Percentiles rank a stretch among this genome's conserved stretches.
Evolutionary conservation across 352 stramenopile genomes (phyloP).

Genomic region (Paralagenidium karlingii): DNA sequence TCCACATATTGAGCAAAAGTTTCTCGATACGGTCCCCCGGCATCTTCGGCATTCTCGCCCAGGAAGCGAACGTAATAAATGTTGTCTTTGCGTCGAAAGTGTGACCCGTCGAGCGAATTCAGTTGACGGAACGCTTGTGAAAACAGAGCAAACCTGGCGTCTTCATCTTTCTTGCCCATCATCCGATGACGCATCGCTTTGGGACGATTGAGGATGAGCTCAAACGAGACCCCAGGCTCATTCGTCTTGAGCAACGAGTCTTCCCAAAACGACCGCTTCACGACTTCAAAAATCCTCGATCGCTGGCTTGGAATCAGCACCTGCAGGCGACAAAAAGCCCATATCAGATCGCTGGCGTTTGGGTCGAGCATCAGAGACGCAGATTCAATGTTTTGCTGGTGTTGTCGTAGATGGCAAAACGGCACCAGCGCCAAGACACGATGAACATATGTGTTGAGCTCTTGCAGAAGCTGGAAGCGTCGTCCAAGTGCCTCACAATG

Average conservation of each 20-base stretch:
- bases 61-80: slow-evolving; percentile 82
- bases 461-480: slow-evolving; percentile 62
- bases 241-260: slow-evolving; percentile 41
- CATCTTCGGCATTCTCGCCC: slow-evolving; percentile 77
- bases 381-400: no score
- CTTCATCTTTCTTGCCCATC: slow-evolving; percentile 31
- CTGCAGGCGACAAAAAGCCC: no score
- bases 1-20: slow-evolving; percentile 75
- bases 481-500: no score
- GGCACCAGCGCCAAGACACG: slow-evolving; percentile 41
- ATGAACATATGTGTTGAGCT: slow-evolving; percentile 52
- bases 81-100: slow-evolving; percentile 51
- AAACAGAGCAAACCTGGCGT: slow-evolving; percentile 64
- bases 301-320: slow-evolving; percentile 12
- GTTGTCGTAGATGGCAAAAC: slow-evolving; percentile 17
- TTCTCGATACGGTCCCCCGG: slow-evolving; percentile 77
- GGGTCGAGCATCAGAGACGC: no score
- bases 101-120: slow-evolving; percentile 35
- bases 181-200: slow-evolving; percentile 73
- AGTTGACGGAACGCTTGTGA: slow-evolving; percentile 78
- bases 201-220: slow-evolving; percentile 68
- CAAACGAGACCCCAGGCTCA: slow-evolving; percentile 23
- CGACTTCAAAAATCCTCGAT: slow-evolving; percentile 48
- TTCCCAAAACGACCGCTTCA: slow-evolving; percentile 68
- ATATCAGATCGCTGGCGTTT: no score